Conservation (phyloP, 306 rosid genomes). For the Begonia peltatifolia region DNA sequence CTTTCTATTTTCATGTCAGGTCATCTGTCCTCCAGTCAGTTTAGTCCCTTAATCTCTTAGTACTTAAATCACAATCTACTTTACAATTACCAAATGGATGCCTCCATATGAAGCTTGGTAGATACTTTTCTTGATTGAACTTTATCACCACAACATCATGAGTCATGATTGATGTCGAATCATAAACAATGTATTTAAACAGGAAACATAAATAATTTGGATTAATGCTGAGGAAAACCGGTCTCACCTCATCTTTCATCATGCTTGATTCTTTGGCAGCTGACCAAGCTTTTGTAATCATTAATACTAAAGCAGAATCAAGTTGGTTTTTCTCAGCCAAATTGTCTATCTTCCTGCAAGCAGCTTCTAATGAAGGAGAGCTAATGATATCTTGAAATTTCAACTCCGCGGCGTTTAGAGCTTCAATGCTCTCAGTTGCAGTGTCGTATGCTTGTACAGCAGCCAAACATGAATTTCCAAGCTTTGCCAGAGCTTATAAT, state of each 20-base stretch:
- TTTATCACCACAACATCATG: too few species aligned
- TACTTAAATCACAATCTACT: too few species aligned
- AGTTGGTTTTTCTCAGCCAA: slow-evolving; percentile 83
- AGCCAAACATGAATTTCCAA: slow-evolving; percentile 67
- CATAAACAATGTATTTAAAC: too few species aligned
- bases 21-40: too few species aligned
- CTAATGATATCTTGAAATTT: slow-evolving; percentile 82
- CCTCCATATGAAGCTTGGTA: too few species aligned
- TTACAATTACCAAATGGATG: too few species aligned
- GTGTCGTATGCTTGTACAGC: slow-evolving; percentile 77
- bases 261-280: slow-evolving; percentile 83
- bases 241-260: slow-evolving; percentile 72
- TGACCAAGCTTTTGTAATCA: slow-evolving; percentile 97
- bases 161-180: neutral
- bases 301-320: slow-evolving; percentile 76
- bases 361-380: slow-evolving; percentile 76
- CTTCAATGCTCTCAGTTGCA: slow-evolving; percentile 68
- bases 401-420: slow-evolving; percentile 73
- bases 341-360: slow-evolving; percentile 85
- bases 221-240: neutral
- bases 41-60: too few species aligned
- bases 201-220: neutral
- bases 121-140: too few species aligned
- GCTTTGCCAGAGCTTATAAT: slow-evolving; percentile 43
- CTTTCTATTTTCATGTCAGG: too few species aligned